phyloP scores from a whole-genome alignment of 2,329 filamentous ascomycete genomes.

The Ascosphaera apis region DNA sequence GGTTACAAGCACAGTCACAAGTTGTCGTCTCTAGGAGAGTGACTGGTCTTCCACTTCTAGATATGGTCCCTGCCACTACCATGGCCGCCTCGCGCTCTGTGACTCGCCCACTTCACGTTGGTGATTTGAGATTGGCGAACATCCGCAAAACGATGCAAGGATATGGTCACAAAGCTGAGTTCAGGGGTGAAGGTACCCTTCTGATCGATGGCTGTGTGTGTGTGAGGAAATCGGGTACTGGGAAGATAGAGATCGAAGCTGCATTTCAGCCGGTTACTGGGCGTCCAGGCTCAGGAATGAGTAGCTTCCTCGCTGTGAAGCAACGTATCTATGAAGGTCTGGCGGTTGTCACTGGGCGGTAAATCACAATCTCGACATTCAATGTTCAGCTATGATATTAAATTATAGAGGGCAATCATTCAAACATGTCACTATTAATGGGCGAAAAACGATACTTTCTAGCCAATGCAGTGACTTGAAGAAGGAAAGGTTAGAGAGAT shows the following conservation, averaged over 20 bases:
- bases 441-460: background rate
- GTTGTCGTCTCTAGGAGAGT: constrained; percentile 10
- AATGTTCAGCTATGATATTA: constrained; percentile 6
- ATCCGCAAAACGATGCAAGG: constrained; percentile 62
- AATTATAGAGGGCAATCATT: constrained; percentile 9
- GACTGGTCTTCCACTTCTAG: constrained; percentile 28
- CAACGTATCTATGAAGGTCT: constrained; percentile 82
- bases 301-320: constrained; percentile 69
- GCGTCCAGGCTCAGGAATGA: constrained; percentile 19
- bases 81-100: constrained; percentile 51
- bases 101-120: constrained; percentile 78
- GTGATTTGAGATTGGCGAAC: constrained; percentile 74
- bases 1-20: constrained; percentile 6
- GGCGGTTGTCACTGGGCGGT: constrained; percentile 65
- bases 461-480: background rate
- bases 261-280: constrained; percentile 31
- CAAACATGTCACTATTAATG: constrained; percentile 13
- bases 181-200: constrained; percentile 76
- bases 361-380: constrained; percentile 6
- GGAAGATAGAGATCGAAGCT: constrained; percentile 69
- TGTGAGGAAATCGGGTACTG: constrained; percentile 70
- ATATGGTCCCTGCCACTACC: constrained; percentile 36
- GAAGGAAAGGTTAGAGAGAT: background rate
- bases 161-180: constrained; percentile 69
- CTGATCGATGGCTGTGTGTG: constrained; percentile 74